Evolutionary conservation across 2,329 filamentous ascomycete species (phyloP).

Genomic region (Penicillium sp.): DNA sequence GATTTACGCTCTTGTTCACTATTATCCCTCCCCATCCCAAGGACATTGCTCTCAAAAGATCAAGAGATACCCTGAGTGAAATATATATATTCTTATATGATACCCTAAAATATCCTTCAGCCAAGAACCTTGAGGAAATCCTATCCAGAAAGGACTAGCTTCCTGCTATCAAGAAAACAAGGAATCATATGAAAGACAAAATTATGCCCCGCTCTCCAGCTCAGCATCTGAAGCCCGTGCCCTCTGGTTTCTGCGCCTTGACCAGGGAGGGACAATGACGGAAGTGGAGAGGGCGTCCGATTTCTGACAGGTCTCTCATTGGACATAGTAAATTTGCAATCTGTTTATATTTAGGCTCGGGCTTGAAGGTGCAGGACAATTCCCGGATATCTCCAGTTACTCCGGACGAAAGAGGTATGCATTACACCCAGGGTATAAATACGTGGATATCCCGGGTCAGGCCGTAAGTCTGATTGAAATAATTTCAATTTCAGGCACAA

Average conservation of each 20-base stretch:
- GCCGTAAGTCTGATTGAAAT: neutral
- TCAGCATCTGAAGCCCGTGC: neutral
- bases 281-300: neutral
- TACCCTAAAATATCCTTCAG: neutral
- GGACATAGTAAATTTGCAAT: neutral
- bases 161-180: neutral
- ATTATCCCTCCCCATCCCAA: neutral
- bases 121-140: neutral
- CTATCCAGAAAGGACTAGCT: neutral
- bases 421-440: neutral
- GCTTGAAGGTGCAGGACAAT: neutral
- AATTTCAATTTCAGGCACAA: slow-evolving; percentile 5
- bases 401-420: neutral
- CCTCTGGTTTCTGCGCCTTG: neutral
- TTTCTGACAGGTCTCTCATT: neutral
- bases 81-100: neutral
- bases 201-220: neutral
- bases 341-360: neutral
- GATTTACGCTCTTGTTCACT: neutral
- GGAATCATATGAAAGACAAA: neutral
- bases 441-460: neutral
- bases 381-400: neutral
- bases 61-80: neutral
- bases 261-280: neutral
- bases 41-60: neutral